Evolutionary conservation across 2,329 filamentous ascomycete species (phyloP), one percentile per base, ranked within the genome.

Genomic region (Penicillium fuscoglaucum): DNA sequence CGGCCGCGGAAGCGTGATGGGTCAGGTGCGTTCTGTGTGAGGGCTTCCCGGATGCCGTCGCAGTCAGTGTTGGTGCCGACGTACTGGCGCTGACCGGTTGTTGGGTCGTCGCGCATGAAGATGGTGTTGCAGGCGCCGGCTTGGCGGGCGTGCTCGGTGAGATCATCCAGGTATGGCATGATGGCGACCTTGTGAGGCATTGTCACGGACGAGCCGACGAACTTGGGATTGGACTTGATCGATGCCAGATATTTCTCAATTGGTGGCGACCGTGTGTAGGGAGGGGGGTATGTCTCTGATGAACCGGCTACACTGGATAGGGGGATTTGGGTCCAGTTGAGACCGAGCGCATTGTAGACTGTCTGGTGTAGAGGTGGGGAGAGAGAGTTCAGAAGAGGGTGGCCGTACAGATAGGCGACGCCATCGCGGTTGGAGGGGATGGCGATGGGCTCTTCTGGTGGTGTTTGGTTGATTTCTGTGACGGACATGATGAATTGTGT

Each of bases 121-220:
- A 93, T 82, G 0, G 90, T 95, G 79, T 95, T 93, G 74, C 89
- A 88, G 51, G 90, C 90, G 48, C 90, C 90, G 24, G 92, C 87
- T 37, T 87, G 86, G 50, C 83, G 82, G 65, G 86, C 90, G 74
- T 92, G 89, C 24, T 85, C 82, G 7, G 89, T 91, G 39, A 93
- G 78, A 54, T 87, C 84, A 69, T 93, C 90, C 9, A 93, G 82
- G 65, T 90, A 81, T 0, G 84, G 81, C 59, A 93, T 84, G 70
- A 93, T 91, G 66, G 85, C 81, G 28, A 93, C 84, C 74, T 95
- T 93, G 79, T 91, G 87, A 0, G 90, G 90, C 90, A 93, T 95
- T 21, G 90, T 93, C 39, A 93, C 86, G 4, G 88, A 86, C 24
- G 87, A 85, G 55, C 88, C 87, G 84, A 78, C 71, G 54, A 77